Base-by-base conservation (phyloP, 768 basidiomycete genomes). In the Psilocybe cyanescens region DNA sequence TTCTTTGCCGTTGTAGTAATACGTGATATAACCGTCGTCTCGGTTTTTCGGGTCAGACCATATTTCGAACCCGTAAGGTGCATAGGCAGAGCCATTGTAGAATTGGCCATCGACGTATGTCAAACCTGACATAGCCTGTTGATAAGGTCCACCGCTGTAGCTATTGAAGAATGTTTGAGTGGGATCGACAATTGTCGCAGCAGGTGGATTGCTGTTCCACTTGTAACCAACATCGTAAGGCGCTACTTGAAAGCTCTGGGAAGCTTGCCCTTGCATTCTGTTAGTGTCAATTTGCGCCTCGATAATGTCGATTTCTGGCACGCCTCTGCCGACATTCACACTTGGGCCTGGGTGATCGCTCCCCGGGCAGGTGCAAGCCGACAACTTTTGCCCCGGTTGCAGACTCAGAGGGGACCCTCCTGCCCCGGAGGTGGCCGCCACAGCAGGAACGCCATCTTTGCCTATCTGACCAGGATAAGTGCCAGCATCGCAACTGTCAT, bases 231-330 rank as follows among this genome's bases (percentile, higher is more conserved):
- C 78, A 72, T 95, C 86, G 78, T 88, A 95, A 8, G 94, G 94
- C 8, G 92, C 93, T 41, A 82, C 72, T 74, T 96, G 94, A 70
- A 84, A 83, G 67, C 87, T 90, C 75, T 96, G 95, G 1, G 92
- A 94, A 1, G 89, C 90, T 66, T 89, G 79, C 45, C 85, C 92
- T 70, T 76, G 68, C 67, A 84, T 81, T 3, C 74, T 60, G 58
- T 55, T 62, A 2, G 81, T 67, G 67, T 94, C 74, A 59, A 90
- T 83, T 72, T 95, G 90, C 0, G 94, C 87, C 78, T 99, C 96
- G 60, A 97, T 71, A 61, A 99, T 82, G 74, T 98, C 96, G 67
- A 98, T 94, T 78, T 99, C 97, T 1, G 97, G 96, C 1, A 90
- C 92, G 33, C 87, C 87, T 55, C 96, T 86, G 16, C 94, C 94